phyloP scores from a whole-genome alignment of 441 rosid genomes.

The Gossypium davidsonii region DNA sequence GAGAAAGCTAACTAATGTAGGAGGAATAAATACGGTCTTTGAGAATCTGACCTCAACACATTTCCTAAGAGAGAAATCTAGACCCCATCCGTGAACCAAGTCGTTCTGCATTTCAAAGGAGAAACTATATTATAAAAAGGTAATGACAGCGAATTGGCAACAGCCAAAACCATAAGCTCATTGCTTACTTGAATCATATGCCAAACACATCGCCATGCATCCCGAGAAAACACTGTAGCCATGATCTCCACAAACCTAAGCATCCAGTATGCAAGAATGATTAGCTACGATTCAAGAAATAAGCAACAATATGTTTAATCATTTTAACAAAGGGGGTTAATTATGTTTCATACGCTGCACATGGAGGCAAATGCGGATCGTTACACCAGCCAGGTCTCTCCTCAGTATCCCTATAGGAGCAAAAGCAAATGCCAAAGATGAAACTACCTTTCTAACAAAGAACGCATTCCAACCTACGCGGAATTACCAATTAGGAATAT shows the following conservation, averaged over 20 bases:
- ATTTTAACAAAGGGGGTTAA: not conserved
- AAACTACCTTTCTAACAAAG: slow-evolving; percentile 4
- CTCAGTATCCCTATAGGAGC: slow-evolving; percentile 47
- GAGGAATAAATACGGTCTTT: slow-evolving; percentile 18
- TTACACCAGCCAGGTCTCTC: slow-evolving; percentile 89
- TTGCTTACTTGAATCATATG: slow-evolving; percentile 76
- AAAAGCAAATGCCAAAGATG: slow-evolving; percentile 14
- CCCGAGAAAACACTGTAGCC: slow-evolving; percentile 91
- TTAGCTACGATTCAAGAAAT: not conserved
- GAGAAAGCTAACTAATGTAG: slow-evolving; percentile 3
- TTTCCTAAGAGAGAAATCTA: slow-evolving; percentile 83
- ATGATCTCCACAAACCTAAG: slow-evolving; percentile 91
- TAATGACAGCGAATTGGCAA: slow-evolving; percentile 3
- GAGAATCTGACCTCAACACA: slow-evolving; percentile 69
- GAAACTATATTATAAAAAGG: slow-evolving; percentile 3
- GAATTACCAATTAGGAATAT: not conserved
- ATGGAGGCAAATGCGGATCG: slow-evolving; percentile 84
- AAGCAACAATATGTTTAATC: not conserved
- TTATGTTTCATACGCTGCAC: slow-evolving; percentile 78
- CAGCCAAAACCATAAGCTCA: not conserved
- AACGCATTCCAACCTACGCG: not conserved
- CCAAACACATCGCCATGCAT: slow-evolving; percentile 97
- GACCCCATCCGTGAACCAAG: slow-evolving; percentile 98
- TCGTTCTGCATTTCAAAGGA: slow-evolving; percentile 54
- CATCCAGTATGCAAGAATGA: slow-evolving; percentile 5